phyloP scores from a whole-genome alignment of 192 early-diverging fungal genomes.

The Mortierella antarctica region DNA sequence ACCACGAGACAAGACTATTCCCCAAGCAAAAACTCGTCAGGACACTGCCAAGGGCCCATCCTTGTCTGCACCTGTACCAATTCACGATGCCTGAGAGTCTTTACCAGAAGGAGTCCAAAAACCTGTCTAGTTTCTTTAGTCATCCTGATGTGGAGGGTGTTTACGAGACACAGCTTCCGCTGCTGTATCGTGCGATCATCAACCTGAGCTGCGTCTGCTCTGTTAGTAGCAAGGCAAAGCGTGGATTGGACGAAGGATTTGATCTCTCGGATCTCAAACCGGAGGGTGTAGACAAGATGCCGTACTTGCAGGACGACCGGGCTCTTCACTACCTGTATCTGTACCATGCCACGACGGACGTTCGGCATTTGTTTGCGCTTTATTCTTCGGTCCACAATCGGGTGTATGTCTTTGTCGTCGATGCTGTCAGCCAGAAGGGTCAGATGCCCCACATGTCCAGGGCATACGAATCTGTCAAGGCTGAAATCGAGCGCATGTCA shows the following conservation, averaged over 20 bases:
- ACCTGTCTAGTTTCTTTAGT: constrained; percentile 84
- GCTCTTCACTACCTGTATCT: constrained; percentile 75
- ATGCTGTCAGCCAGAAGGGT: constrained; percentile 57
- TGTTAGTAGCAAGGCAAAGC: constrained; percentile 29
- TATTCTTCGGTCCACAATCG: constrained; percentile 67
- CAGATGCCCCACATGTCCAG: constrained; percentile 46
- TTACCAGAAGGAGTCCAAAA: constrained; percentile 76
- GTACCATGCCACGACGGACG: constrained; percentile 75
- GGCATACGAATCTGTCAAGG: constrained; percentile 71
- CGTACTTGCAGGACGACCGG: constrained; percentile 51
- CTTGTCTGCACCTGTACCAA: constrained; percentile 78
- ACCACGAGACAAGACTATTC: constrained; percentile 29
- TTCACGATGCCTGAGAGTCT: constrained; percentile 84
- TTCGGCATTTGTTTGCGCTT: constrained; percentile 76
- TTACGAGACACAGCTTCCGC: constrained; percentile 91
- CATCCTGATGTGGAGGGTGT: constrained; percentile 92
- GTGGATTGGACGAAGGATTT: constrained; percentile 59
- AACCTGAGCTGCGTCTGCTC: constrained; percentile 74
- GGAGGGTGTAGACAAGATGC: constrained; percentile 30
- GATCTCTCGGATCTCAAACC: constrained; percentile 57
- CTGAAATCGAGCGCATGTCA: constrained; percentile 48
- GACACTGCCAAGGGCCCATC: constrained; percentile 84
- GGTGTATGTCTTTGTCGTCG: constrained; percentile 82
- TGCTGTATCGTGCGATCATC: constrained; percentile 84
- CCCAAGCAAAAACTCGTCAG: constrained; percentile 53